Percentiles rank a stretch among this genome's conserved stretches.
phyloP scores from a whole-genome alignment of 768 basidiomycete genomes.

The Imleria badia region DNA sequence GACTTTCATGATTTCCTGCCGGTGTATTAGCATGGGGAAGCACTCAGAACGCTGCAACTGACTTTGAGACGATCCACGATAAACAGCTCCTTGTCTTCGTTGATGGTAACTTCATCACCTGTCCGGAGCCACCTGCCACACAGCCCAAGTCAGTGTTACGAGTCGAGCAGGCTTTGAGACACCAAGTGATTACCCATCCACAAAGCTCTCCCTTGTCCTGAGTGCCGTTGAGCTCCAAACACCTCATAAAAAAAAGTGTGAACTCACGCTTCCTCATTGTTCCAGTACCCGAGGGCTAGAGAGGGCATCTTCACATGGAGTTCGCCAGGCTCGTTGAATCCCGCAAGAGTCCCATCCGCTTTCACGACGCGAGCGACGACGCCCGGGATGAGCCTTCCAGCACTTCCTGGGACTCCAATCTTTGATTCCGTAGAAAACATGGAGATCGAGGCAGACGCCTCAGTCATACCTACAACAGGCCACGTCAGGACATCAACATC shows the following conservation, averaged over 20 bases:
- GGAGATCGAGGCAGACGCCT: conserved; percentile 52
- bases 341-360: conserved; percentile 53
- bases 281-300: conserved; percentile 45
- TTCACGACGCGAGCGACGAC: conserved; percentile 54
- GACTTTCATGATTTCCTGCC: conserved; percentile 66
- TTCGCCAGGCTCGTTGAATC: conserved; percentile 60
- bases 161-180: not conserved
- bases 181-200: conserved; percentile 50
- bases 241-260: not conserved
- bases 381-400: conserved; percentile 52
- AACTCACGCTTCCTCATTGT: conserved; percentile 61
- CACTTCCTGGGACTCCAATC: conserved; percentile 53
- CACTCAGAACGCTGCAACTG: not conserved
- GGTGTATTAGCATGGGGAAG: conserved; percentile 4
- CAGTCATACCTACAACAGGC: conserved; percentile 56
- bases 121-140: conserved; percentile 60
- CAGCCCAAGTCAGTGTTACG: not conserved
- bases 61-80: conserved; percentile 67
- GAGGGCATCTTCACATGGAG: conserved; percentile 46
- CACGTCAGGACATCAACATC: not conserved
- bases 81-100: conserved; percentile 54
- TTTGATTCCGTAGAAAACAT: conserved; percentile 49
- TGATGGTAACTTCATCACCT: conserved; percentile 62
- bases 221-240: not conserved
- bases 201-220: conserved; percentile 68